phyloP scores from a whole-genome alignment of 768 basidiomycete species.

The Amyloporia xantha region DNA sequence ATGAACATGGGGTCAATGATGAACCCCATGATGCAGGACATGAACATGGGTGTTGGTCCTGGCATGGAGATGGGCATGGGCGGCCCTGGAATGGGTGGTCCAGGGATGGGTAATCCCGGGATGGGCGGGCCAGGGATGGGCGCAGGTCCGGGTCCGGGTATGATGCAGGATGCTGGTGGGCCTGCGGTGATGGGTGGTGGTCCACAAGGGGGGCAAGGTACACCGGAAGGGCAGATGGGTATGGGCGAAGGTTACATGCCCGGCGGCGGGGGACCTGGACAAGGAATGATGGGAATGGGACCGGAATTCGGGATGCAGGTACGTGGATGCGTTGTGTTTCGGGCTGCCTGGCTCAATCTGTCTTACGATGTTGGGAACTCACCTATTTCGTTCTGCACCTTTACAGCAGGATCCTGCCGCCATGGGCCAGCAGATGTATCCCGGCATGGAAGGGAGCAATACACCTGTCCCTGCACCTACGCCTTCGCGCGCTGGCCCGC shows the following conservation, averaged over 20 bases:
- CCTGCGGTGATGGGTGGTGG: slow-evolving; percentile 16
- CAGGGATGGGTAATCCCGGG: slow-evolving; percentile 26
- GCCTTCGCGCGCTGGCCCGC: slow-evolving; percentile 19
- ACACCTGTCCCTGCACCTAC: slow-evolving; percentile 38
- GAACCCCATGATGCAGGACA: slow-evolving; percentile 74
- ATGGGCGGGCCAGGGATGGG: slow-evolving; percentile 19
- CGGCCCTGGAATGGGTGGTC: slow-evolving; percentile 20
- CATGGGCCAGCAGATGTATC: slow-evolving; percentile 48
- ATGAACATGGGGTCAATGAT: slow-evolving; percentile 32
- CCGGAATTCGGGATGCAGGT: slow-evolving; percentile 75
- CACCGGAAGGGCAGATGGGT: slow-evolving; percentile 23
- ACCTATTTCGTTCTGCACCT: slow-evolving; percentile 5
- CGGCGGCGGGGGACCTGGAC: slow-evolving; percentile 33
- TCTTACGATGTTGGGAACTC: neutral
- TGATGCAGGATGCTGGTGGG: slow-evolving; percentile 19
- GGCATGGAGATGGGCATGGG: slow-evolving; percentile 52
- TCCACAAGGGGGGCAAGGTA: slow-evolving; percentile 17
- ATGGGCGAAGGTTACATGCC: slow-evolving; percentile 35
- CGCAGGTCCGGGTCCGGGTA: slow-evolving; percentile 11
- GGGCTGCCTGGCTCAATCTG: neutral
- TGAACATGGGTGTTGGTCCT: slow-evolving; percentile 41
- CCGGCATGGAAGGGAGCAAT: slow-evolving; percentile 48
- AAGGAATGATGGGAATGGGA: slow-evolving; percentile 64
- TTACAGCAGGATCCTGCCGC: slow-evolving; percentile 45
- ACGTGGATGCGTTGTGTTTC: slow-evolving; percentile 23